Evolutionary conservation across 768 basidiomycete genomes (phyloP), one percentile per base, ranked within the genome.

Genomic region (Infundibulicybe gibba): DNA sequence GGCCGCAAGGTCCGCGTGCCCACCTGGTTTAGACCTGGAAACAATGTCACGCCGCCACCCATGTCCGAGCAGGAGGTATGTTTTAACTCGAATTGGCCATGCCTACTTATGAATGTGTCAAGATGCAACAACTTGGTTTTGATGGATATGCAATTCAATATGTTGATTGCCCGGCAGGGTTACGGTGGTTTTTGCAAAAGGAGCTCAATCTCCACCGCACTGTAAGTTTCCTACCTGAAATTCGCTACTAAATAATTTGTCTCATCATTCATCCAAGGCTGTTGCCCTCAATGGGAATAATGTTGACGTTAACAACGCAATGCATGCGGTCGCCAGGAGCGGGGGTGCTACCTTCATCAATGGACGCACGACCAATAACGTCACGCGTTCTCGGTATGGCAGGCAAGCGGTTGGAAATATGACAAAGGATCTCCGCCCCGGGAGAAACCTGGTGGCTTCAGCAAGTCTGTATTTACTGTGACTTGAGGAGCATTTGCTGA

Each of bases 101-200:
- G 32, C 21, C 35, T 35, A 21, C 33, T 19, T 35, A 33, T 1
- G 19, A 14, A 15, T 12, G 40, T n/a, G 30, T n/a, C 8, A 33
- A 95, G 89, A 64, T 97, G 56, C 51, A 53, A 17, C 49, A 52
- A 13, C 60, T 83, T 14, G 81, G 83, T 3, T 91, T 98, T 57
- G 85, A 94, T 51, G 84, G 85, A 3, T 94, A 87, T 55, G 90
- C 88, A 0, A 70, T 94, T 17, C 85, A 97, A 54, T 85, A 84
- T 49, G 69, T 97, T 38, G 77, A 79, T 3, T 94, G 81, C 46
- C 89, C 94, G 0, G 73, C 80, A 8, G 85, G 85, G 2, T 72
- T 98, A 64, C 67, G 75, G 49, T 83, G 77, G 67, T 99, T 73
- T 69, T 64, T 98, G 16, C 76, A 67, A 53, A 70, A 71, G 11